Conservation (phyloP, 1,284 basidiomycete species). For the Malassezia obtusa region DNA sequence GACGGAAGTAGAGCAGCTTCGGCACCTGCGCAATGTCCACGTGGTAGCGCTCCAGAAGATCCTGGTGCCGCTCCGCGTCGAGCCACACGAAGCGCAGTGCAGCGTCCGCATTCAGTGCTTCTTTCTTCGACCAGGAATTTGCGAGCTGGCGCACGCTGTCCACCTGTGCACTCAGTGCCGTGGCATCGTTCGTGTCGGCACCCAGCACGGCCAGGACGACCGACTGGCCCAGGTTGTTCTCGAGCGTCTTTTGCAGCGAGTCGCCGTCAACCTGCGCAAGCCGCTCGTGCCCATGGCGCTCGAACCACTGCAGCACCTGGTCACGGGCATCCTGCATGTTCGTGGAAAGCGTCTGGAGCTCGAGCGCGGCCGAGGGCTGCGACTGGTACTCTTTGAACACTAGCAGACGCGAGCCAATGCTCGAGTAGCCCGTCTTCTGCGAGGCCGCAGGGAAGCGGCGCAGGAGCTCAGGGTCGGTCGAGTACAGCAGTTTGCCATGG, state of each 20-base stretch:
- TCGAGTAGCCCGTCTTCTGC: constrained; percentile 6
- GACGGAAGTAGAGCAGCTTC: constrained; percentile 1
- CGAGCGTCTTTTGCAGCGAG: constrained; percentile 30
- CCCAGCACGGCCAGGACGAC: constrained; percentile 37
- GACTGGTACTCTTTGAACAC: constrained; percentile 39
- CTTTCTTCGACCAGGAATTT: constrained; percentile 20
- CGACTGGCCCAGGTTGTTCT: constrained; percentile 20
- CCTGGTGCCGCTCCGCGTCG: constrained; percentile 37
- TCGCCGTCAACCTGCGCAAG: constrained; percentile 31
- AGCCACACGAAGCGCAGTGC: constrained; percentile 39
- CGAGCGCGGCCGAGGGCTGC: constrained; percentile 21
- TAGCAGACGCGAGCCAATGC: constrained; percentile 21
- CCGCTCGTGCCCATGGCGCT: constrained; percentile 25
- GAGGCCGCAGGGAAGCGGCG: constrained; percentile 18
- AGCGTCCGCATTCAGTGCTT: background rate
- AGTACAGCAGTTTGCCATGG: constrained; percentile 10
- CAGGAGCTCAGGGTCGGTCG: constrained; percentile 25
- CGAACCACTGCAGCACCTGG: constrained; percentile 25
- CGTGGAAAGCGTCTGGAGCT: constrained; percentile 13
- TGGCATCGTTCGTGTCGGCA: constrained; percentile 21
- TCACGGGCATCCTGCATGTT: constrained; percentile 5
- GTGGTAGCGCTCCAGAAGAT: constrained; percentile 16
- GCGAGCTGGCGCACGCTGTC: constrained; percentile 22
- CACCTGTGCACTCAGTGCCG: constrained; percentile 25
- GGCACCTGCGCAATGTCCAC: constrained; percentile 1